These are phyloP conservation scores for Cenococcum geophilum DNA, from an alignment of 495 filamentous ascomycete genomes.

Conservation along the genomic window DNA sequence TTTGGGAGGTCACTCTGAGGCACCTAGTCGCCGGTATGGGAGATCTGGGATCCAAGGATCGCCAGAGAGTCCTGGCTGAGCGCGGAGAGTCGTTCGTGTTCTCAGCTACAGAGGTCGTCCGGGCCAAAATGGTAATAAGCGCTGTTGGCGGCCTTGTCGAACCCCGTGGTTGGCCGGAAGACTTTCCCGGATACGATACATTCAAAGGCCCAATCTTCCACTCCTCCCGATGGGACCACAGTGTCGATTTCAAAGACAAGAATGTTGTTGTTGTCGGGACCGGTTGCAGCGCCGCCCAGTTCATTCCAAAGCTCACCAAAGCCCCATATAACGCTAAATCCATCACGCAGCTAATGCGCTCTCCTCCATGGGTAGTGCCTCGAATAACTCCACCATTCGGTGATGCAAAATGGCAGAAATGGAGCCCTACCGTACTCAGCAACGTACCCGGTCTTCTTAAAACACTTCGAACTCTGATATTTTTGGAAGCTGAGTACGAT, in stretches of 20 bases:
- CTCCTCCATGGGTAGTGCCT: conserved; percentile 56
- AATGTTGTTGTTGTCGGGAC: conserved; percentile 36
- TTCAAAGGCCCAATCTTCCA: conserved; percentile 36
- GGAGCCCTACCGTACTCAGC: conserved; percentile 39
- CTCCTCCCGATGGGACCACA: conserved; percentile 33
- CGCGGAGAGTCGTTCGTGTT: conserved; percentile 30
- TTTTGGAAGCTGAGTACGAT: conserved; percentile 38
- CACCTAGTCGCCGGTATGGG: conserved; percentile 34
- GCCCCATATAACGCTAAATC: conserved; percentile 45
- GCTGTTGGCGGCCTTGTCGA: conserved; percentile 51
- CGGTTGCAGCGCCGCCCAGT: conserved; percentile 34
- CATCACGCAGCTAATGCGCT: conserved; percentile 57
- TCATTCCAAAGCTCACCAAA: conserved; percentile 32
- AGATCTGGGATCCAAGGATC: conserved; percentile 31
- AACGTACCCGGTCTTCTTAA: conserved; percentile 44
- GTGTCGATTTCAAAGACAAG: conserved; percentile 33
- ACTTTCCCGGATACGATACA: conserved; percentile 31
- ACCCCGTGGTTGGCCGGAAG: conserved; percentile 46
- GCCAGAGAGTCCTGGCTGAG: conserved; percentile 24
- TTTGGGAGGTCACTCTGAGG: conserved; percentile 37
- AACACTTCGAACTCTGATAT: conserved; percentile 36
- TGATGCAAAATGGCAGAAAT: conserved; percentile 42
- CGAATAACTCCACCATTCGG: conserved; percentile 36
- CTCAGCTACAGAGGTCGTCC: conserved; percentile 29
- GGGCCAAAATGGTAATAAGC: conserved; percentile 43